phyloP scores from a whole-genome alignment of 352 stramenopile species.

The Pythium apleroticum region DNA sequence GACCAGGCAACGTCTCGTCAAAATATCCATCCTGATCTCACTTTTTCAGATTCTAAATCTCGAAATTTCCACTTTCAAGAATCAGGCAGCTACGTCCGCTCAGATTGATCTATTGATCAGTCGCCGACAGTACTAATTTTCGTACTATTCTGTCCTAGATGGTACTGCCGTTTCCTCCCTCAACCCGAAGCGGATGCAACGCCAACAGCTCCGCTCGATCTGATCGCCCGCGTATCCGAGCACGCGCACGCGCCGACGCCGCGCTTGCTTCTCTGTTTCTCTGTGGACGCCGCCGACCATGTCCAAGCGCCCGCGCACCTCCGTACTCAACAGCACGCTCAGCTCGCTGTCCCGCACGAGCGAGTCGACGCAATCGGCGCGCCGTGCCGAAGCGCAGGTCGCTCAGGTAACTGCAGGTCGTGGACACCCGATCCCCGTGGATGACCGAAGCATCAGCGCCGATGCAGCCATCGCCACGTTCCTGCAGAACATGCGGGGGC shows the following conservation, averaged over 20 bases:
- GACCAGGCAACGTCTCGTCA: neutral
- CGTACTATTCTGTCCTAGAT: slow-evolving; percentile 3
- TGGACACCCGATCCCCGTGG: slow-evolving; percentile 69
- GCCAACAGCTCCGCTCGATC: neutral
- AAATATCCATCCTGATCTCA: neutral
- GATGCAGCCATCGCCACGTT: slow-evolving; percentile 82
- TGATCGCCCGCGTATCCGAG: neutral
- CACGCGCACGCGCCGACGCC: too few relatives aligned
- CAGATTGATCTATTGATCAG: neutral
- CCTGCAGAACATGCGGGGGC: slow-evolving; percentile 70
- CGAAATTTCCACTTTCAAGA: slow-evolving; percentile 3
- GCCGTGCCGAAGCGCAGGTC: slow-evolving; percentile 72
- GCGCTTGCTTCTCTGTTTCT: neutral
- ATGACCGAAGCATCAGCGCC: slow-evolving; percentile 61
- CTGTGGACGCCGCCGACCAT: slow-evolving; percentile 29
- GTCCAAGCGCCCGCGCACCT: slow-evolving; percentile 57
- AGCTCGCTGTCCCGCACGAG: slow-evolving; percentile 76
- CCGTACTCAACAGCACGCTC: slow-evolving; percentile 64
- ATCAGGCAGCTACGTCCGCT: neutral
- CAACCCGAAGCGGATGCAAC: neutral
- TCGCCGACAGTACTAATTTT: neutral
- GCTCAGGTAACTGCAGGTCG: slow-evolving; percentile 70
- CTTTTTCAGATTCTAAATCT: neutral
- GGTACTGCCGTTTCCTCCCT: slow-evolving; percentile 13
- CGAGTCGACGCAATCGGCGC: slow-evolving; percentile 69